phyloP scores from a whole-genome alignment of 78 protist genomes.

The slime mould (Dictyostelium discoideum) region dicty_2.7 NC_007088.5:621001-621500 shows the following conservation, averaged over 20 bases:
- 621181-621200: background rate
- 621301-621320: slow-evolving; percentile 28
- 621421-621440: background rate
- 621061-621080: slow-evolving; percentile 70
- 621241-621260: background rate
- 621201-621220: slow-evolving; percentile 9
- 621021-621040: background rate
- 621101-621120: background rate
- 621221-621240: slow-evolving; percentile 4
- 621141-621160: background rate
- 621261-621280: slow-evolving; percentile 3
- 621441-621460: no score
- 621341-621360: slow-evolving; percentile 49
- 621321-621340: slow-evolving; percentile 15
- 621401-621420: no score
- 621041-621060: slow-evolving; percentile 28
- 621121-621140: slow-evolving; percentile 54
- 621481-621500: background rate
- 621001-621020: no score
- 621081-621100: background rate
- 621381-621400: background rate
- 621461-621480: background rate
- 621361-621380: slow-evolving; percentile 9
- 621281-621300: slow-evolving; percentile 29
- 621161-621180: slow-evolving; percentile 36